Evolutionary conservation across 2,329 filamentous ascomycete genomes (phyloP).

Genomic region (Polychaeton citri): DNA sequence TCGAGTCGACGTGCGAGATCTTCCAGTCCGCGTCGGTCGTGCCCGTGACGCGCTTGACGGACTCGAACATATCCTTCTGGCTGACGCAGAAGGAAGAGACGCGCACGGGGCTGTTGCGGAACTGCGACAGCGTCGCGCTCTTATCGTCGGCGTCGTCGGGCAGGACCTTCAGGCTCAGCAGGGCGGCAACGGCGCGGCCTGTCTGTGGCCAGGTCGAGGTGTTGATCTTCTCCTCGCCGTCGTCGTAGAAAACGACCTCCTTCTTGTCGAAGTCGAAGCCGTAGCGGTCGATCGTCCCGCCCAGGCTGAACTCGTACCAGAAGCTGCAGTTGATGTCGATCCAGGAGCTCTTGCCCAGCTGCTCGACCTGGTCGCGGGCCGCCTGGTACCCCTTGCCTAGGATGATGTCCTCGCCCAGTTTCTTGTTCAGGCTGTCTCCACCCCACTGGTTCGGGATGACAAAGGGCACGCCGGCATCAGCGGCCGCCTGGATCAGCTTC

Average conservation of each 20-base stretch:
- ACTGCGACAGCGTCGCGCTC: conserved; percentile 27
- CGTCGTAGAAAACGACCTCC: conserved; percentile 32
- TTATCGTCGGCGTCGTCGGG: conserved; percentile 27
- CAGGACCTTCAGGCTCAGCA: conserved; percentile 20
- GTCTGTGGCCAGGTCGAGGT: conserved; percentile 47
- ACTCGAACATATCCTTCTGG: conserved; percentile 53
- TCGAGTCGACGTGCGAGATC: conserved; percentile 34
- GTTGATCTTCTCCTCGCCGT: conserved; percentile 43
- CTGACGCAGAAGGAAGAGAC: conserved; percentile 44
- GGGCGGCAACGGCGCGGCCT: conserved; percentile 37
- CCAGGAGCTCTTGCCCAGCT: conserved; percentile 13
- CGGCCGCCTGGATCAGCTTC: conserved; percentile 22
- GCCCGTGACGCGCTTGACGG: conserved; percentile 44
- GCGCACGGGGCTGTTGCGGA: conserved; percentile 37
- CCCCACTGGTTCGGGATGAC: conserved; percentile 28
- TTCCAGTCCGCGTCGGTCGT: conserved; percentile 48
- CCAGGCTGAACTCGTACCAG: conserved; percentile 28
- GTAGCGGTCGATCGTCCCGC: conserved; percentile 13
- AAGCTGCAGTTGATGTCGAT: conserved; percentile 18
- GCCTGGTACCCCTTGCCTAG: conserved; percentile 4
- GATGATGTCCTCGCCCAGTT: conserved; percentile 10
- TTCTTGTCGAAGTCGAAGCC: conserved; percentile 24
- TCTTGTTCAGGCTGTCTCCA: conserved; percentile 15
- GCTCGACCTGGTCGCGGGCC: conserved; percentile 13
- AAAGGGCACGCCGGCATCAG: conserved; percentile 24